Evolutionary conservation across 169 alveolate species (phyloP).

Genomic region (Eimeria praecox): DNA sequence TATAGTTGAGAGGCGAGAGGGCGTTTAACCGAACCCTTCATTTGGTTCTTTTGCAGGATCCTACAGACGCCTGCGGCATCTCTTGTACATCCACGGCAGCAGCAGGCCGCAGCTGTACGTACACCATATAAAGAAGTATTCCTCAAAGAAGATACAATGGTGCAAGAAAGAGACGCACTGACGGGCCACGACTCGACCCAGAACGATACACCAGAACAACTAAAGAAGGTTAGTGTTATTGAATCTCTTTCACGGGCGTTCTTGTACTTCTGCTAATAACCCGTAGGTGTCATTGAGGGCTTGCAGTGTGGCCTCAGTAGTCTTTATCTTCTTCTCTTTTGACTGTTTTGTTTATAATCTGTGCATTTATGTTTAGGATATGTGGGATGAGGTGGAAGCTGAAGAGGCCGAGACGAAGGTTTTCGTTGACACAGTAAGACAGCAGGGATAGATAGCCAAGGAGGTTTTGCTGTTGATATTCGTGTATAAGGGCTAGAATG

Average conservation of each 20-base stretch:
- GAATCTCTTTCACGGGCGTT: too few species aligned
- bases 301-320: too few species aligned
- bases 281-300: too few species aligned
- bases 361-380: neutral
- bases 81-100: neutral
- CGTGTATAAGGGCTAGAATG: neutral
- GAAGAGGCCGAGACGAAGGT: conserved; percentile 54
- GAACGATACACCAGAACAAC: neutral
- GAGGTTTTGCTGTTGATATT: neutral
- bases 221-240: neutral
- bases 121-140: neutral
- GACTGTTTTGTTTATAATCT: neutral
- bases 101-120: neutral
- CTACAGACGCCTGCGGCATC: neutral
- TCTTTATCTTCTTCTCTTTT: too few species aligned
- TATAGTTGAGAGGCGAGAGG: neutral
- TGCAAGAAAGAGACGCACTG: neutral
- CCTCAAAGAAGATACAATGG: neutral
- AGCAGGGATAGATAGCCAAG: neutral
- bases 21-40: neutral
- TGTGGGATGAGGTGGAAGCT: conserved; percentile 19
- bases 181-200: neutral
- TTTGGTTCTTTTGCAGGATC: neutral
- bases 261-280: too few species aligned
- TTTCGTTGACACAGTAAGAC: conserved; percentile 22